Evolutionary conservation across 1,139 yeast genomes (phyloP).

Genomic region (Suhomyces atakaporum): DNA sequence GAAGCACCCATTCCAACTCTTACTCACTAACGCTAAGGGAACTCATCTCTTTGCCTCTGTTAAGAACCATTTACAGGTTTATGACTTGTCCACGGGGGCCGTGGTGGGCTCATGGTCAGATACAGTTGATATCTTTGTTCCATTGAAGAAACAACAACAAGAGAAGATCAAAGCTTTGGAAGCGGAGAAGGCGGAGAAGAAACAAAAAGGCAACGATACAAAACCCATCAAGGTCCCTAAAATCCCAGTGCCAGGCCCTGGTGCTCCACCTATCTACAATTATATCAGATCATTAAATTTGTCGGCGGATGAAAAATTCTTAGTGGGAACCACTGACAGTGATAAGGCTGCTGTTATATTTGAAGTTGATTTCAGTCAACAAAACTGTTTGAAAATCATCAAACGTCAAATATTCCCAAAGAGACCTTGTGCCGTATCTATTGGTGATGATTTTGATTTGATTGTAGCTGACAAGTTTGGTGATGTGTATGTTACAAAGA

Average conservation of each 20-base stretch:
- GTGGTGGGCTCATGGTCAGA: constrained; percentile 61
- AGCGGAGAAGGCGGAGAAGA: constrained; percentile 27
- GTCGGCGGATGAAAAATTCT: constrained; percentile 51
- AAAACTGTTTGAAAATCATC: constrained; percentile 48
- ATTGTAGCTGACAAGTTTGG: constrained; percentile 96
- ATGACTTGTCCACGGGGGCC: constrained; percentile 33
- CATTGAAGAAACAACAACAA: constrained; percentile 47
- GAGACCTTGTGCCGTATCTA: constrained; percentile 82
- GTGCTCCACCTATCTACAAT: constrained; percentile 65
- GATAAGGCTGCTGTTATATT: constrained; percentile 80
- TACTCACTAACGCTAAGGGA: constrained; percentile 45
- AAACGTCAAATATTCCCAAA: constrained; percentile 84
- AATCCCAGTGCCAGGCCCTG: constrained; percentile 64
- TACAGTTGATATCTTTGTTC: constrained; percentile 44
- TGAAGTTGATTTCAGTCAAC: constrained; percentile 33
- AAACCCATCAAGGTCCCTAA: constrained; percentile 47
- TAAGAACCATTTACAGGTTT: constrained; percentile 58
- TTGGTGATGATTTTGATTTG: constrained; percentile 54
- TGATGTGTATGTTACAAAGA: constrained; percentile 71
- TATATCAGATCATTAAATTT: constrained; percentile 64
- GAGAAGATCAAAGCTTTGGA: constrained; percentile 34
- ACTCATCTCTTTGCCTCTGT: constrained; percentile 54
- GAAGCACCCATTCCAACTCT: constrained; percentile 72
- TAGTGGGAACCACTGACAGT: constrained; percentile 76
- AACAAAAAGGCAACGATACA: constrained; percentile 28